Percentiles rank a stretch among this genome's conserved stretches.
Conservation (phyloP, 1,139 yeast genomes). For the Suhomyces maxii region DNA sequence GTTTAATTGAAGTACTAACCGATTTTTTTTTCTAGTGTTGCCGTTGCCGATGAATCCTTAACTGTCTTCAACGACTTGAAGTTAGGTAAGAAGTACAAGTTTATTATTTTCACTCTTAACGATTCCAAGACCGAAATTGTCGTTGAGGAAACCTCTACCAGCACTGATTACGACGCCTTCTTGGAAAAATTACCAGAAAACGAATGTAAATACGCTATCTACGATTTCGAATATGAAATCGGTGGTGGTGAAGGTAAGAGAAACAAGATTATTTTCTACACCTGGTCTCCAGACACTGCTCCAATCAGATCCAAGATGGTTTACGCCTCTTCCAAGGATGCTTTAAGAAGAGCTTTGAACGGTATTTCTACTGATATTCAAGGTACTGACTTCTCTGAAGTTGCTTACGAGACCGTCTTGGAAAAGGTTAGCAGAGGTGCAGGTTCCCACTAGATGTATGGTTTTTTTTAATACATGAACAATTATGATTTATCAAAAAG, state of each 20-base stretch:
- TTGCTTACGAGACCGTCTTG: constrained; percentile 87
- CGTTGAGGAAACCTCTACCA: constrained; percentile 80
- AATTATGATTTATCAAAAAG: neutral
- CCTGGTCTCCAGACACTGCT: constrained; percentile 99
- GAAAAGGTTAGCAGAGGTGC: constrained; percentile 88
- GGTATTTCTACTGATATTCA: constrained; percentile 94
- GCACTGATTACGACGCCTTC: constrained; percentile 76
- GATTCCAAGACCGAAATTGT: constrained; percentile 86
- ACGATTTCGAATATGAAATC: constrained; percentile 93
- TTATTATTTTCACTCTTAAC: constrained; percentile 75
- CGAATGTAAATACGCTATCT: constrained; percentile 94
- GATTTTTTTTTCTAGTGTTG: constrained; percentile 54
- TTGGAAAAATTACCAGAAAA: constrained; percentile 88
- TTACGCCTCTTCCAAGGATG: constrained; percentile 96
- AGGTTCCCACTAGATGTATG: constrained; percentile 32
- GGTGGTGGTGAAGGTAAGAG: constrained; percentile 93
- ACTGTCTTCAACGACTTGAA: constrained; percentile 93
- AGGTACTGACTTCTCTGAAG: constrained; percentile 98
- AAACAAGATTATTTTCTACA: constrained; percentile 87
- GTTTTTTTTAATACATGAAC: neutral
- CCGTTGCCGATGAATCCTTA: constrained; percentile 93
- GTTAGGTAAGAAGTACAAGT: constrained; percentile 89
- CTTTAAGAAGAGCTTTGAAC: constrained; percentile 93
- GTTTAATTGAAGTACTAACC: constrained; percentile 23
- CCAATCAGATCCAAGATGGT: constrained; percentile 95